Percentiles rank a stretch among this genome's conserved stretches.
Evolutionary conservation across 768 basidiomycete species (phyloP).

Genomic region (Lactifluus hygrophoroides): DNA sequence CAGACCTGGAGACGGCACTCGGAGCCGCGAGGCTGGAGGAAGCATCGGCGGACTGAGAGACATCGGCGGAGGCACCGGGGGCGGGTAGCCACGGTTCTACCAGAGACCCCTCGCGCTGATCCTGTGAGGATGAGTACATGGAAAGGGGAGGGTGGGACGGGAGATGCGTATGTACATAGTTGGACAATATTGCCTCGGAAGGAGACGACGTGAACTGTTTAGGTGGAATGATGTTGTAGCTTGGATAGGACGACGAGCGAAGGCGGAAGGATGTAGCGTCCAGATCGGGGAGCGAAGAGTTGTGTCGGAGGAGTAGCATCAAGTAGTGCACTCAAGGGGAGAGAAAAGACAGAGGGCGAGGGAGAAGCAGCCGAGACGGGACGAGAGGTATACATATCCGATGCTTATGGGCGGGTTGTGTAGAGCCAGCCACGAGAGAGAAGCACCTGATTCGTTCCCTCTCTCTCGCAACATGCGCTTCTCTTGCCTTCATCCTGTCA

Average conservation of each 20-base stretch:
- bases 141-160: conserved; percentile 6
- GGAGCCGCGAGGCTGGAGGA: neutral
- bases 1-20: neutral
- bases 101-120: conserved; percentile 13
- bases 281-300: conserved; percentile 17
- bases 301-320: conserved; percentile 16
- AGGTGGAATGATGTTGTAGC: conserved; percentile 18
- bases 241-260: conserved; percentile 17
- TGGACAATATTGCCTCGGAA: conserved; percentile 13
- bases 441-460: conserved; percentile 21
- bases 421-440: conserved; percentile 18
- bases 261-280: conserved; percentile 13
- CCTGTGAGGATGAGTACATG: conserved; percentile 16
- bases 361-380: conserved; percentile 19
- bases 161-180: conserved; percentile 17
- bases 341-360: conserved; percentile 19
- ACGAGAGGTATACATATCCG: conserved; percentile 19
- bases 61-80: conserved; percentile 6
- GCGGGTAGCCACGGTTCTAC: conserved; percentile 10
- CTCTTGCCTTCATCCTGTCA: conserved; percentile 12
- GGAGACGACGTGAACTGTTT: conserved; percentile 13
- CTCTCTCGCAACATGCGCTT: conserved; percentile 12
- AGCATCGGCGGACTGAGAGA: conserved; percentile 4
- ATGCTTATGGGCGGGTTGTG: conserved; percentile 4
- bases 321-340: conserved; percentile 16